Evolutionary conservation across 352 stramenopile species (phyloP).

Genomic region (Phytopythium kandeliae): DNA sequence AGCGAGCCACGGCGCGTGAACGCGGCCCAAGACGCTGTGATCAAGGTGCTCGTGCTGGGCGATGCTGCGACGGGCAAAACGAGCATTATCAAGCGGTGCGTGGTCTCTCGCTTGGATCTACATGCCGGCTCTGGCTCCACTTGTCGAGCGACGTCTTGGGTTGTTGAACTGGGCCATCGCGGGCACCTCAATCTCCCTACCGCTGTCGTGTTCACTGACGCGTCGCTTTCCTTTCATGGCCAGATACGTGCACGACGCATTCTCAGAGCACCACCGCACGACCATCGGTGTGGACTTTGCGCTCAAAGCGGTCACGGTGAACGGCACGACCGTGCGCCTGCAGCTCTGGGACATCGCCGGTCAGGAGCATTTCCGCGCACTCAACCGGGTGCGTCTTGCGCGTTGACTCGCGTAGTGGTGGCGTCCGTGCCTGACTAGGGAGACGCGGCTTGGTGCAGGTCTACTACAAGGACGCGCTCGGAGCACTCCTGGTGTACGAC

Average conservation of each 20-base stretch:
- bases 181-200: too few species aligned
- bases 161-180: too few species aligned
- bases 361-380: conserved; percentile 92
- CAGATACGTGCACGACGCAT: conserved; percentile 89
- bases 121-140: too few species aligned
- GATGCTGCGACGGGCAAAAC: conserved; percentile 91
- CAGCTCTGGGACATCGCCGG: conserved; percentile 94
- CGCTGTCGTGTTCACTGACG: too few species aligned
- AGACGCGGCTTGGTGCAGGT: conserved; percentile 31
- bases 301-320: conserved; percentile 86
- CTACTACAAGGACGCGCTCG: conserved; percentile 93
- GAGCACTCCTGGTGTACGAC: conserved; percentile 91
- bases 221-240: too few species aligned
- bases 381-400: conserved; percentile 70
- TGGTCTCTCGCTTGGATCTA: conserved; percentile 1
- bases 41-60: conserved; percentile 90
- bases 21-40: conserved; percentile 82
- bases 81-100: conserved; percentile 90
- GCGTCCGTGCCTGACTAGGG: background rate
- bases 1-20: conserved; percentile 55
- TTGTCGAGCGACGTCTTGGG: too few species aligned
- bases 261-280: conserved; percentile 90
- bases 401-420: background rate
- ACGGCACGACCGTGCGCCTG: conserved; percentile 83
- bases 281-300: conserved; percentile 93